Conservation (phyloP, 352 stramenopile species). For the Phytophthora pinifolia region DNA sequence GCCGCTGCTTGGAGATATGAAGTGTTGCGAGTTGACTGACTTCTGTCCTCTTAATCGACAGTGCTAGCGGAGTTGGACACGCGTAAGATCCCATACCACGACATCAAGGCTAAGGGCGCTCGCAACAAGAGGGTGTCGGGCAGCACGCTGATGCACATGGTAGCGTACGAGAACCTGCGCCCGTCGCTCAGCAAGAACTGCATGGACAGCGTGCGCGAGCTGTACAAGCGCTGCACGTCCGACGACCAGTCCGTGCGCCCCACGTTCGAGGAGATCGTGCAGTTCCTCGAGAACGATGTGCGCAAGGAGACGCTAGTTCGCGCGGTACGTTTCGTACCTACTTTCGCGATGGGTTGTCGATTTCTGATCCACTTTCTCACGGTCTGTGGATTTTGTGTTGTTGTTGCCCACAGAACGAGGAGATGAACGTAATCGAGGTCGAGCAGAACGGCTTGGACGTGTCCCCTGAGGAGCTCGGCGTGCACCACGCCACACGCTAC, state of each 20-base stretch:
- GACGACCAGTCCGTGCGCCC: conserved; percentile 74
- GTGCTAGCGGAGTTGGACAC: conserved; percentile 85
- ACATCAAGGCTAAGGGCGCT: conserved; percentile 82
- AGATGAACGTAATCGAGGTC: conserved; percentile 40
- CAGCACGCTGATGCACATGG: conserved; percentile 89
- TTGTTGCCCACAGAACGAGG: conserved; percentile 40
- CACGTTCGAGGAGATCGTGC: conserved; percentile 86
- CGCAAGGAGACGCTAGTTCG: conserved; percentile 84
- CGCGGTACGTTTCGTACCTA: conserved; percentile 45
- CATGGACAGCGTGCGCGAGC: conserved; percentile 78
- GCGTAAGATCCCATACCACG: conserved; percentile 86
- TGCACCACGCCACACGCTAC: conserved; percentile 84
- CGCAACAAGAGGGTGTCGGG: conserved; percentile 86
- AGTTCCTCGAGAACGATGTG: conserved; percentile 84
- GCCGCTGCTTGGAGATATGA: too few species aligned
- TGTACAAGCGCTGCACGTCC: conserved; percentile 80
- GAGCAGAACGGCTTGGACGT: conserved; percentile 38
- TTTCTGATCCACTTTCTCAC: conserved; percentile 11
- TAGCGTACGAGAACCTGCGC: conserved; percentile 87
- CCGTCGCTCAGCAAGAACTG: conserved; percentile 82
- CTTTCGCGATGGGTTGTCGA: conserved; percentile 5
- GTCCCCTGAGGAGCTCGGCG: conserved; percentile 80
- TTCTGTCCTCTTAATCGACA: conserved; percentile 24
- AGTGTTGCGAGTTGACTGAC: conserved; percentile 5
- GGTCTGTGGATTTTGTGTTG: conserved; percentile 5